Evolutionary conservation across 2,329 filamentous ascomycete species (phyloP).

Genomic region (Apiospora sp.): DNA sequence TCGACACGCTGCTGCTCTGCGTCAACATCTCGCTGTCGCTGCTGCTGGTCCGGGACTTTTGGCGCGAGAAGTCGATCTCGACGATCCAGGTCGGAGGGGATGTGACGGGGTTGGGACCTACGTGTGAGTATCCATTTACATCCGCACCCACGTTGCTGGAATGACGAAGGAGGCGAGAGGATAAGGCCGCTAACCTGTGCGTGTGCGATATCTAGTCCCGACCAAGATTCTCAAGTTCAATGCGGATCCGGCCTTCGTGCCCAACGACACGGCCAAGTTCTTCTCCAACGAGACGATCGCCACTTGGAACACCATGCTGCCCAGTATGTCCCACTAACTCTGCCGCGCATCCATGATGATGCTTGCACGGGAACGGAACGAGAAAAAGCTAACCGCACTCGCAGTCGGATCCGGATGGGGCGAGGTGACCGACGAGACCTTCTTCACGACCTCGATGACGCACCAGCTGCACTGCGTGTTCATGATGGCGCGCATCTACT

Average conservation of each 20-base stretch:
- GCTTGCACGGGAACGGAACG: too few relatives aligned
- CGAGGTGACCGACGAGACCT: slow-evolving; percentile 45
- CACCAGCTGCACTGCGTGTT: slow-evolving; percentile 48
- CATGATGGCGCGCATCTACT: slow-evolving; percentile 46
- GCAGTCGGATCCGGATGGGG: slow-evolving; percentile 47
- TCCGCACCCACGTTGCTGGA: too few relatives aligned
- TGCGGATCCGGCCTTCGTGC: slow-evolving; percentile 45
- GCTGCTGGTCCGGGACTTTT: slow-evolving; percentile 41
- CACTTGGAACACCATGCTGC: slow-evolving; percentile 48
- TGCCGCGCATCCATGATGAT: too few relatives aligned
- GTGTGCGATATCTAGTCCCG: slow-evolving; percentile 34
- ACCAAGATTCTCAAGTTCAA: slow-evolving; percentile 44
- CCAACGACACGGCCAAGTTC: slow-evolving; percentile 47
- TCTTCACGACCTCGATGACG: slow-evolving; percentile 48
- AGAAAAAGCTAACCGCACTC: slow-evolving; percentile 23
- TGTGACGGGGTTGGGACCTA: slow-evolving; percentile 46
- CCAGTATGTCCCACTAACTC: slow-evolving; percentile 36
- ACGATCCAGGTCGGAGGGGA: slow-evolving; percentile 46
- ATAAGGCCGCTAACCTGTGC: slow-evolving; percentile 27
- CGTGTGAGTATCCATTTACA: too few relatives aligned
- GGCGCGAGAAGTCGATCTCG: slow-evolving; percentile 32
- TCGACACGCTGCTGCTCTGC: slow-evolving; percentile 44
- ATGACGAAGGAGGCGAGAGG: too few relatives aligned
- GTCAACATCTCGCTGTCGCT: slow-evolving; percentile 39
- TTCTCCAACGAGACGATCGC: slow-evolving; percentile 44